Evolutionary conservation across 129 eudicot genomes (phyloP), one percentile per base, ranked within the genome.

Genomic region (Glebionis coronaria): DNA sequence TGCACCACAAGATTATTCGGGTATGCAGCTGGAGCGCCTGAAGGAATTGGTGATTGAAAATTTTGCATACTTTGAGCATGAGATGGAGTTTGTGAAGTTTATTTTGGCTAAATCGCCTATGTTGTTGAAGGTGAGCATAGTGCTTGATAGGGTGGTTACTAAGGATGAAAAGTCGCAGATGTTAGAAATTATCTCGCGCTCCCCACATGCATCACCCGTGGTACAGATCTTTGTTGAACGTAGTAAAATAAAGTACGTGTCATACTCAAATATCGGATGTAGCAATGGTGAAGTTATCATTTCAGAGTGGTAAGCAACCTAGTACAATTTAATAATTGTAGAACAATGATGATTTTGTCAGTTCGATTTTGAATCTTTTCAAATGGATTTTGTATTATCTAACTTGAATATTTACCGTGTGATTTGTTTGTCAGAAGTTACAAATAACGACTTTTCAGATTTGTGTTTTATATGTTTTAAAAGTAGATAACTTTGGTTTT

Each of bases 71-170:
- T 9, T 4, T 10, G 6, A 55, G 15, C 57, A 11, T 11, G 74
- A 57, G n/a, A 12, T 57, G 74, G 66, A 20, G 57, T 70, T 70
- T 70, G 42, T 42, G 23, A 69, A 56, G 65, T 25, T 69, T 19
- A 19, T 69, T 9, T 56, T 69, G 20, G 55, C 40, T 4, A 69
- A 58, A 53, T 69, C 73, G 57, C 65, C 73, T n/a, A 25, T 31
- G 3, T 46, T 69, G 13, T n/a, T 42, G 55, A 68, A 57, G 20
- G 20, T 70, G 47, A n/a, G 61, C 11, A 25, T 70, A 20, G 6
- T 54, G 12, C 55, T 16, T 16, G 1, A 6, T 23, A 0, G 0
- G 7, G 1, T 14, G 8, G 42, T 3, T 68, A 25, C 7, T 29
- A 60, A 18, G 56, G 31, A 44, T 38, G 38, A 58, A 45, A 59